These are phyloP conservation scores for Cnidoscolus chayamansa DNA, from an alignment of 441 rosid species.

Conservation along the genomic window DNA sequence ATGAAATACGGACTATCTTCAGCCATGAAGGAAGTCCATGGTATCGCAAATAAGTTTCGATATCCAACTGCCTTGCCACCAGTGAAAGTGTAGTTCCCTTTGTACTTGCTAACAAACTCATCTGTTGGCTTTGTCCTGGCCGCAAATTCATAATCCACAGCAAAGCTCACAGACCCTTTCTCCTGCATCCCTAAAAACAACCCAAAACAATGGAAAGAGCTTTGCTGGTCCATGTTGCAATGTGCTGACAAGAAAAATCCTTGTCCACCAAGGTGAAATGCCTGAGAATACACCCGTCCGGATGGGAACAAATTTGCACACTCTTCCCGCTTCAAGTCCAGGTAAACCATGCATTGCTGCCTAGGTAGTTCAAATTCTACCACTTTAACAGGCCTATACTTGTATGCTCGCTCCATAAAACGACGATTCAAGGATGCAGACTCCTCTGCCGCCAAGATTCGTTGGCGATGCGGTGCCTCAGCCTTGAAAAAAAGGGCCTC, in stretches of 20 bases:
- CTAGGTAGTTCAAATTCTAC: slow-evolving; percentile 70
- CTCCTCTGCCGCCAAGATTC: slow-evolving; percentile 45
- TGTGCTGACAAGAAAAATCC: slow-evolving; percentile 61
- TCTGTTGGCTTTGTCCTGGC: slow-evolving; percentile 60
- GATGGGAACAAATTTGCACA: slow-evolving; percentile 55
- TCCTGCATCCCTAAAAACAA: slow-evolving; percentile 62
- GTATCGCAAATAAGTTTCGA: slow-evolving; percentile 47
- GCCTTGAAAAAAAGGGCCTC: slow-evolving; percentile 79
- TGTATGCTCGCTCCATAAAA: slow-evolving; percentile 66
- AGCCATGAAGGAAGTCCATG: slow-evolving; percentile 59
- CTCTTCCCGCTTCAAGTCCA: slow-evolving; percentile 67
- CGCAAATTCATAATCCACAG: slow-evolving; percentile 69
- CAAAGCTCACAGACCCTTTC: slow-evolving; percentile 51
- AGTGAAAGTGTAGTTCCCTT: slow-evolving; percentile 51
- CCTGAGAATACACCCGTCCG: slow-evolving; percentile 53
- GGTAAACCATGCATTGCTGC: slow-evolving; percentile 68
- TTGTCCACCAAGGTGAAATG: slow-evolving; percentile 69
- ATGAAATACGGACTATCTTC: slow-evolving; percentile 64
- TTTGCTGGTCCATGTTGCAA: slow-evolving; percentile 65
- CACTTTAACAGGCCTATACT: slow-evolving; percentile 61
- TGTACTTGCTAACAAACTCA: slow-evolving; percentile 50
- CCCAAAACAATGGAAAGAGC: slow-evolving; percentile 62
- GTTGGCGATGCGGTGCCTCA: slow-evolving; percentile 51
- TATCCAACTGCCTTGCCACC: slow-evolving; percentile 61
- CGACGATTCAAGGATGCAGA: slow-evolving; percentile 34